Evolutionary conservation across 192 early-diverging fungal species (phyloP).

Genomic region (Coemansia sp.): DNA sequence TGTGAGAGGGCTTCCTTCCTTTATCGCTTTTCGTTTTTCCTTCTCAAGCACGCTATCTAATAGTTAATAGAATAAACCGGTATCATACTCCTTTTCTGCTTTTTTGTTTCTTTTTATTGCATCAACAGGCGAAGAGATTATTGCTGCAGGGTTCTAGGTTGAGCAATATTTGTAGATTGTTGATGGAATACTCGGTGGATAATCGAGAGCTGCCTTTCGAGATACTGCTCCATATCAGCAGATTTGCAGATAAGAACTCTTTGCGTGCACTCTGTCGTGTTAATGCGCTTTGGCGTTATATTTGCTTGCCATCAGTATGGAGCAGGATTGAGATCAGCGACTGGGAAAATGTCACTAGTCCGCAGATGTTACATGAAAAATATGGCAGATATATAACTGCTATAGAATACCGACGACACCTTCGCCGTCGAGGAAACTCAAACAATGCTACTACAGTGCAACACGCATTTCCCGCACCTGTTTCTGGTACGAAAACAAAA

Average conservation of each 20-base stretch:
- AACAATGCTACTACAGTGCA: neutral
- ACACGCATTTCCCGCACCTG: neutral
- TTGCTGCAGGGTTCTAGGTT: no score
- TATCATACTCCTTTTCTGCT: no score
- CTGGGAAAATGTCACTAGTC: conserved; percentile 30
- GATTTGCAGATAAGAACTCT: conserved; percentile 13
- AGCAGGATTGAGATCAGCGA: conserved; percentile 41
- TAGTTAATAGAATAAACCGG: no score
- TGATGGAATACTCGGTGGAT: neutral
- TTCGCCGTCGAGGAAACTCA: conserved; percentile 33
- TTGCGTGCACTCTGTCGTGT: conserved; percentile 30
- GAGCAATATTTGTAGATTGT: neutral
- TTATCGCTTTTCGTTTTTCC: neutral
- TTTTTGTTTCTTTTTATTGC: no score
- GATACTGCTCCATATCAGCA: conserved; percentile 25
- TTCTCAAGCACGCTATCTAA: no score
- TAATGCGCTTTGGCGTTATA: conserved; percentile 30
- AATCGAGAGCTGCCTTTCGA: conserved; percentile 20
- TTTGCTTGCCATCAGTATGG: conserved; percentile 41
- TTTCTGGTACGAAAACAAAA: conserved; percentile 27
- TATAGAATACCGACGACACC: conserved; percentile 33
- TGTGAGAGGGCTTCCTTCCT: neutral
- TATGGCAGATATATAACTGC: conserved; percentile 25
- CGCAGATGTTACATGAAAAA: conserved; percentile 12
- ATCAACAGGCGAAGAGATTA: no score